Conservation (phyloP, 805 yeast genomes). For the Candida verbasci region DNA sequence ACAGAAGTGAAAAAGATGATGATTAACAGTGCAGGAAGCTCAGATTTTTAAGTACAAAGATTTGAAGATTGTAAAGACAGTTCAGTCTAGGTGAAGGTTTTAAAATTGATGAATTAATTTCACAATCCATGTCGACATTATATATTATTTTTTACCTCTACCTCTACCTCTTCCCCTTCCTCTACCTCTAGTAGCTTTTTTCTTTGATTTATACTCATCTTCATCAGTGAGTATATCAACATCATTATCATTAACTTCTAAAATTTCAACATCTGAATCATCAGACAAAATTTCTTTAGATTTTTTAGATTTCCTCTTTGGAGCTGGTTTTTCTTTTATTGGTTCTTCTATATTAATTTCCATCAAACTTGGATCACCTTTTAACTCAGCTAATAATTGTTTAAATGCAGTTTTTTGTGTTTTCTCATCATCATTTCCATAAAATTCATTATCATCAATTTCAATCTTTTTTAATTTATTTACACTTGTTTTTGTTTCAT, state of each 20-base stretch:
- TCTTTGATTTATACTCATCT: slow-evolving; percentile 1
- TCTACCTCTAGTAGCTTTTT: slow-evolving; percentile 2
- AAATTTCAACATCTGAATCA: slow-evolving; percentile 6
- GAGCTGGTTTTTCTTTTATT: not conserved
- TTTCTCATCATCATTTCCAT: slow-evolving; percentile 21
- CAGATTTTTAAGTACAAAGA: slow-evolving; percentile 78
- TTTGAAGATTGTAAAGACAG: slow-evolving; percentile 68
- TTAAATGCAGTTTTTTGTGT: slow-evolving; percentile 34
- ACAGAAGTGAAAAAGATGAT: slow-evolving; percentile 68
- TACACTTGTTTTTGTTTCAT: slow-evolving; percentile 51
- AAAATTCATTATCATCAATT: slow-evolving; percentile 35
- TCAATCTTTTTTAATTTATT: slow-evolving; percentile 43
- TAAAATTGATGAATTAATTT: slow-evolving; percentile 60
- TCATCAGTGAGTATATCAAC: too few relatives aligned
- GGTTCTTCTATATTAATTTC: not conserved
- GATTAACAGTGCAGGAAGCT: slow-evolving; percentile 68
- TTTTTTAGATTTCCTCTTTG: not conserved
- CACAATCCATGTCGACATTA: slow-evolving; percentile 57
- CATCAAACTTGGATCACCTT: slow-evolving; percentile 10
- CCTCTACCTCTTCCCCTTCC: slow-evolving; percentile 3
- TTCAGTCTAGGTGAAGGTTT: slow-evolving; percentile 74
- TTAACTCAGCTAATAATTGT: slow-evolving; percentile 39
- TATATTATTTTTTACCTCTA: not conserved
- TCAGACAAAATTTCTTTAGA: slow-evolving; percentile 2
- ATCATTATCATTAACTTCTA: too few relatives aligned